Evolutionary conservation across 768 basidiomycete species (phyloP).

Genomic region (Leccinum incarnatum): DNA sequence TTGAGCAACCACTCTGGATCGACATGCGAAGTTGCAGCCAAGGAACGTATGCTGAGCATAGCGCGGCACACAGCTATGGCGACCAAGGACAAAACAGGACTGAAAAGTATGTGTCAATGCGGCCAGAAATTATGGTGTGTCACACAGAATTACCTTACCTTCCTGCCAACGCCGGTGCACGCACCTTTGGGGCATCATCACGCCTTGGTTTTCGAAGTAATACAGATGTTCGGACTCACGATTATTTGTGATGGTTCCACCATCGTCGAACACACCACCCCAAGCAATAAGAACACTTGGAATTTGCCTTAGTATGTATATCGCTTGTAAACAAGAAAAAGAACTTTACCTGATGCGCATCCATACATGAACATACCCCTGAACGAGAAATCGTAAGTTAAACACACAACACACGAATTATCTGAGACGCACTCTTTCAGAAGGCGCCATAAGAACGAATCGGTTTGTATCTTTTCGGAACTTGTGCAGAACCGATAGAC

Average conservation of each 20-base stretch:
- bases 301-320: background rate
- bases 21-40: constrained; percentile 40
- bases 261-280: constrained; percentile 7
- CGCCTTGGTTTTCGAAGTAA: background rate
- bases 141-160: constrained; percentile 5
- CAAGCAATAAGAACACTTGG: constrained; percentile 3
- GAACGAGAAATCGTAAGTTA: background rate
- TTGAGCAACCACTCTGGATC: constrained; percentile 44
- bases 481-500: constrained; percentile 13
- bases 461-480: constrained; percentile 3
- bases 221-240: background rate
- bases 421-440: constrained; percentile 17
- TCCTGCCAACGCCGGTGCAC: background rate
- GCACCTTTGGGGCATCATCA: background rate
- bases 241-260: constrained; percentile 6
- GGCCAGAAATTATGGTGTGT: background rate
- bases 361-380: constrained; percentile 16
- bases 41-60: constrained; percentile 41
- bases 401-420: background rate
- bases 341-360: constrained; percentile 2
- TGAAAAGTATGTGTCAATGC: background rate
- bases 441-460: constrained; percentile 14
- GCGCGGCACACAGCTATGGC: constrained; percentile 34
- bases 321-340: background rate
- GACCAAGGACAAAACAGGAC: constrained; percentile 4